Evolutionary conservation across 305 asterid genomes (phyloP).

Genomic region (Rubia peregrina): DNA sequence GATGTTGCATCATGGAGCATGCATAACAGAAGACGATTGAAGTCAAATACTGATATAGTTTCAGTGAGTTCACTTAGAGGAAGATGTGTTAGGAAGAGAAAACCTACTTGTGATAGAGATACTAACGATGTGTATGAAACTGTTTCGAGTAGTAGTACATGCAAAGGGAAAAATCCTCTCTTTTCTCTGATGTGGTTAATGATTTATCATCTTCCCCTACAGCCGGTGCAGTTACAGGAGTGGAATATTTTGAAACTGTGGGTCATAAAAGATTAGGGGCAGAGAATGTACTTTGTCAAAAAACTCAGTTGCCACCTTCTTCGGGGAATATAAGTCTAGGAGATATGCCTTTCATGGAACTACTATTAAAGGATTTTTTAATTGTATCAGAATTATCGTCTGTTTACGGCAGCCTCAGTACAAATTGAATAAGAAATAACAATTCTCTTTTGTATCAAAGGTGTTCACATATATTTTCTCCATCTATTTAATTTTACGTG

Average conservation of each 20-base stretch:
- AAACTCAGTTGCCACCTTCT: constrained; percentile 63
- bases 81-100: constrained; percentile 58
- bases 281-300: constrained; percentile 39
- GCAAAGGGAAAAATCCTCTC: constrained; percentile 46
- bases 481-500: too few relatives aligned
- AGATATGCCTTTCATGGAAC: constrained; percentile 60
- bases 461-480: too few relatives aligned
- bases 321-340: constrained; percentile 43
- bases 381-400: too few relatives aligned
- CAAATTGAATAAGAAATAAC: too few relatives aligned
- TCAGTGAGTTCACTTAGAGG: constrained; percentile 30
- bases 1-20: too few relatives aligned
- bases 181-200: constrained; percentile 29
- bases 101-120: constrained; percentile 21
- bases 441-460: too few relatives aligned
- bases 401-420: too few relatives aligned
- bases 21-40: constrained; percentile 10
- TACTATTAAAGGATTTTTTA: too few relatives aligned
- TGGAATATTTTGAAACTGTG: constrained; percentile 25
- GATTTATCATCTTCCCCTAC: constrained; percentile 48
- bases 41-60: constrained; percentile 29
- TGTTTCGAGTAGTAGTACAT: constrained; percentile 79
- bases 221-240: constrained; percentile 48
- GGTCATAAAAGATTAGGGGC: constrained; percentile 28
- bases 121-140: constrained; percentile 19